Percentiles rank a stretch among this genome's conserved stretches.
Conservation (phyloP, 2,329 filamentous ascomycete species). For the Metarhizium sp. region DNA sequence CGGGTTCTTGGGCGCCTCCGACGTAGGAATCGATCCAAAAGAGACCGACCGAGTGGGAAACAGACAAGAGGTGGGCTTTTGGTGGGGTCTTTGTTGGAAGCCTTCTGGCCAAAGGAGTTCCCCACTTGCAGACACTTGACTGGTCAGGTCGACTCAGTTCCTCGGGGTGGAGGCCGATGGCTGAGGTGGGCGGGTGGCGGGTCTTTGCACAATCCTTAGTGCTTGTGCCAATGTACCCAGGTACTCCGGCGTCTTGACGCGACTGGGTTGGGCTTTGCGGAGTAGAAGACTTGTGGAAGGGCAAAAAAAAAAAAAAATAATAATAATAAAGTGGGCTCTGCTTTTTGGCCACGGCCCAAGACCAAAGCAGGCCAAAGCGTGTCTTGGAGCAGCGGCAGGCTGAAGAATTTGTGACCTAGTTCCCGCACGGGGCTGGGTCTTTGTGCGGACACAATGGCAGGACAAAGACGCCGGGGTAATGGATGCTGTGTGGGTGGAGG, state of each 20-base stretch:
- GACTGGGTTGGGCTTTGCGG: neutral
- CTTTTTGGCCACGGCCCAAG: neutral
- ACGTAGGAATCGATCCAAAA: too few relatives aligned
- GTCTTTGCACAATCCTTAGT: neutral
- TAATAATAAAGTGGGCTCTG: neutral
- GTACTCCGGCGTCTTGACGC: neutral
- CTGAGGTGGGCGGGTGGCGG: neutral
- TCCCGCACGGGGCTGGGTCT: neutral
- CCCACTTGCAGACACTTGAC: neutral
- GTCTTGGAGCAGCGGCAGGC: neutral
- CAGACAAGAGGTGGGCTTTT: neutral
- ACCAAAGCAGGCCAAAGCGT: neutral
- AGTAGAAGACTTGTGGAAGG: neutral
- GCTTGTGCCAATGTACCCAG: neutral
- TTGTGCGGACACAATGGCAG: neutral
- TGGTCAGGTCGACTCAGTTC: neutral
- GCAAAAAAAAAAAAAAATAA: neutral
- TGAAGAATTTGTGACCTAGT: neutral
- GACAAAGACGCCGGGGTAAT: neutral
- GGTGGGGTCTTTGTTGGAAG: neutral
- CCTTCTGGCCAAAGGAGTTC: neutral
- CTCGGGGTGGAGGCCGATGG: neutral
- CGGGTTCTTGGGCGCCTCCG: neutral
- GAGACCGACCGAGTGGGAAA: neutral
- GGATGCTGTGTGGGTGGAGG: too few relatives aligned